Evolutionary conservation across 2,329 filamentous ascomycete genomes (phyloP), one percentile per base, ranked within the genome.

Genomic region (Pseudocercospora cruenta): DNA sequence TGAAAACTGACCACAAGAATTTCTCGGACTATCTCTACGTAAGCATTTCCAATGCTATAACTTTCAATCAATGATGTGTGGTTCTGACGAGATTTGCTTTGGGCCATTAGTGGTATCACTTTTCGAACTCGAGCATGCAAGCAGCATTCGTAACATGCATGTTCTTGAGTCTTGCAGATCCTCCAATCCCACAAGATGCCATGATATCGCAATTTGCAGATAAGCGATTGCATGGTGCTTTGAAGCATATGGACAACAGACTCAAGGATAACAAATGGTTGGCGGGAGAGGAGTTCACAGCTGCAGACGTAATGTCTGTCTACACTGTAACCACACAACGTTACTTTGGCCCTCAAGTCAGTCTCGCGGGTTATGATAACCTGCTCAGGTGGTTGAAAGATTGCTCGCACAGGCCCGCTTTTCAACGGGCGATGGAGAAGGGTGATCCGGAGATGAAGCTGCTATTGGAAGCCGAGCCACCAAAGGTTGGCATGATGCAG

Each of bases 11-110:
- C 0, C 75, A 86, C 60, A 74, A 80, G 9, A 79, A 81, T 36
- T 90, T 87, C 67, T 78, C 85, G 4, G 82, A 87, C 62, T 90
- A 88, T 67, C 72, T 90, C 0, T 89, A 87, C 79, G 90, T 87
- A 87, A 85, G 49, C 22, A 54, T 54, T 14, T 16, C 21, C 49
- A n/a, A 22, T 54, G 86, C 39, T 59, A 70, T 54, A 68, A 60
- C 60, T 51, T 19, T 77, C 72, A 3, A 26, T 4, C 2, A 21
- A 2, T 16, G 5, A 78, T 72, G 4, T 31, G 8, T 31, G 28
- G 8, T 31, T 5, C 28, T 31, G 28, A 31, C 28, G 28, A 7
- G 1, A 5, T 6, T 5, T 31, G 28, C 28, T 31, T 31, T 31
- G 3, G 28, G 4, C 28, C 28, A 5, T 60, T 82, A 24, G 78